phyloP scores from a whole-genome alignment of 169 alveolate genomes.

The Hammondia hammondi region DNA sequence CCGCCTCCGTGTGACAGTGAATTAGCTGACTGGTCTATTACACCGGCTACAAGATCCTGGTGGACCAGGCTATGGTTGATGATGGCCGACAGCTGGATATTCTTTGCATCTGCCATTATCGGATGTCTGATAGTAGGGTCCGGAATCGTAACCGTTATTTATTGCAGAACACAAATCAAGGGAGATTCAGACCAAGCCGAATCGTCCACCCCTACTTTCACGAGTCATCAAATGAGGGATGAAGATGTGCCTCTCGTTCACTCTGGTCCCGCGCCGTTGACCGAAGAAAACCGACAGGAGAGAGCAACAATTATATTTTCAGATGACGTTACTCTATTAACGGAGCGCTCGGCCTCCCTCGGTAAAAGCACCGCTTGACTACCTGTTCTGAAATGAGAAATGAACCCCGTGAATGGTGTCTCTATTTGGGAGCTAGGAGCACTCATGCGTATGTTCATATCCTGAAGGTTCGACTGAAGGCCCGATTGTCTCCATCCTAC shows the following conservation, averaged over 20 bases:
- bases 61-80: background rate
- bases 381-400: too few species aligned
- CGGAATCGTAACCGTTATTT: background rate
- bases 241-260: background rate
- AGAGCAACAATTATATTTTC: too few species aligned
- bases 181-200: background rate
- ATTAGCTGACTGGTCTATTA: background rate
- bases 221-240: background rate
- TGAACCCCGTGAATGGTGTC: too few species aligned
- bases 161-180: background rate
- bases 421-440: too few species aligned
- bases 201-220: background rate
- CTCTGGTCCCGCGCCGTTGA: background rate
- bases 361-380: too few species aligned
- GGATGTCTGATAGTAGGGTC: background rate
- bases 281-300: too few species aligned
- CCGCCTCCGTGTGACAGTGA: conserved; percentile 31
- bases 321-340: too few species aligned
- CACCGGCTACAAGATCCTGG: background rate
- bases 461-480: too few species aligned
- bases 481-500: too few species aligned
- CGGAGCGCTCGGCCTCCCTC: too few species aligned
- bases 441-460: too few species aligned
- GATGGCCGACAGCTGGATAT: background rate
- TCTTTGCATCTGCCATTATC: background rate